Evolutionary conservation across 352 stramenopile species (phyloP).

Genomic region (Phytophthora brassicae): DNA sequence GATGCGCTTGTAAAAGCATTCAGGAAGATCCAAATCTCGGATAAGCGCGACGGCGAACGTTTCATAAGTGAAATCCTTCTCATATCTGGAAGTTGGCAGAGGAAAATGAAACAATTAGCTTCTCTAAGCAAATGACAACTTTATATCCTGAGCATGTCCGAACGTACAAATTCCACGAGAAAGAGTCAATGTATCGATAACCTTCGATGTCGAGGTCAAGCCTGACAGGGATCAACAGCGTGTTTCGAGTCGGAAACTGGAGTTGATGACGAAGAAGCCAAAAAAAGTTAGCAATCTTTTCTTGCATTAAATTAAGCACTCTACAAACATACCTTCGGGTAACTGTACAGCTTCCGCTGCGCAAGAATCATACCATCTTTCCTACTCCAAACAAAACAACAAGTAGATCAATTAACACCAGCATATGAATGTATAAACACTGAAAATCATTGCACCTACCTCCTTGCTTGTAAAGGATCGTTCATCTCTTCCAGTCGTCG

Average conservation of each 20-base stretch:
- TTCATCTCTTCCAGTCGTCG: constrained; percentile 59
- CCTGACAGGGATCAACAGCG: constrained; percentile 65
- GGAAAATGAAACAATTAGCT: neutral
- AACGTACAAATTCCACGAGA: constrained; percentile 73
- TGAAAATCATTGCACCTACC: constrained; percentile 23
- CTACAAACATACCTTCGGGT: constrained; percentile 62
- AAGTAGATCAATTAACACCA: neutral
- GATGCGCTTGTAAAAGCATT: constrained; percentile 74
- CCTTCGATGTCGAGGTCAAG: constrained; percentile 80
- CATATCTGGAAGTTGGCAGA: constrained; percentile 36
- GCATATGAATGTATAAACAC: neutral
- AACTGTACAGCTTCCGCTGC: constrained; percentile 69
- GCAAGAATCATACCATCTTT: constrained; percentile 41
- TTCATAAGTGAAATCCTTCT: constrained; percentile 77
- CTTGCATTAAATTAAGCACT: neutral
- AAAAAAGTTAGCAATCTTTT: too few species aligned
- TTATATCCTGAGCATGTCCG: neutral
- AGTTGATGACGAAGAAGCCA: neutral
- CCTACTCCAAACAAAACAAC: constrained; percentile 6
- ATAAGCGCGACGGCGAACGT: constrained; percentile 71
- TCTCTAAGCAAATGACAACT: neutral
- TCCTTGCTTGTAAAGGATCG: constrained; percentile 43
- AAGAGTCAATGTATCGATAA: constrained; percentile 83
- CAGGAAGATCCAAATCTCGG: constrained; percentile 69
- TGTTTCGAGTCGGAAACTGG: constrained; percentile 53